These are phyloP conservation scores for Blastocystis sp. DNA, from an alignment of 352 stramenopile genomes.

Conservation along the genomic window DNA sequence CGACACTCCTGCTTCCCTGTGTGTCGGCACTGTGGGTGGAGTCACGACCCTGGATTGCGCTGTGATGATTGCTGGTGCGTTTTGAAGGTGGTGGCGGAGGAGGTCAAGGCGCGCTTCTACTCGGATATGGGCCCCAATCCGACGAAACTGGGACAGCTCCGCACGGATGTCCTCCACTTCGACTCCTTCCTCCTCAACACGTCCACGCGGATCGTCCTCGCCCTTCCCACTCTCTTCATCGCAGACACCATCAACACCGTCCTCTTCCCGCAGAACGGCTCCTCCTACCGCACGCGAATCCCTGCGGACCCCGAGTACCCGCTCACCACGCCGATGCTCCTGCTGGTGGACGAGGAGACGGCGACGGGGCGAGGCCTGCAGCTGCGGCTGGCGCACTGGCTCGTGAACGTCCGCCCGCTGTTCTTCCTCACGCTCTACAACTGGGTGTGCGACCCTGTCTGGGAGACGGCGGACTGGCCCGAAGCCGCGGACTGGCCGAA, in stretches of 20 bases:
- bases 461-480: slow-evolving; percentile 37
- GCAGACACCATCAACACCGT: slow-evolving; percentile 8
- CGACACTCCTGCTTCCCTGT: background rate
- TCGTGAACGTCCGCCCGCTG: slow-evolving; percentile 16
- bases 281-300: background rate
- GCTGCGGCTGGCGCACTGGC: background rate
- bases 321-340: background rate
- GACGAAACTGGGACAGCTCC: background rate
- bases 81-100: background rate
- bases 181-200: slow-evolving; percentile 50
- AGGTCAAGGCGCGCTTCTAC: background rate
- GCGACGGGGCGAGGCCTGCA: background rate
- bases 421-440: slow-evolving; percentile 37
- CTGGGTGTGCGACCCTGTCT: slow-evolving; percentile 36
- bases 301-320: background rate
- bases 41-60: background rate
- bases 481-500: slow-evolving; percentile 16
- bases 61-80: slow-evolving; percentile 53
- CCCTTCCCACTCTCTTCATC: slow-evolving; percentile 35
- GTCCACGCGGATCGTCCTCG: background rate
- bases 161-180: slow-evolving; percentile 13
- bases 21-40: background rate
- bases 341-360: slow-evolving; percentile 24
- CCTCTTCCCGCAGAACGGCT: background rate
- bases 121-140: background rate